Base-by-base conservation (phyloP, 139 green algal species). In the Chlamydomonas schloesseri region DNA sequence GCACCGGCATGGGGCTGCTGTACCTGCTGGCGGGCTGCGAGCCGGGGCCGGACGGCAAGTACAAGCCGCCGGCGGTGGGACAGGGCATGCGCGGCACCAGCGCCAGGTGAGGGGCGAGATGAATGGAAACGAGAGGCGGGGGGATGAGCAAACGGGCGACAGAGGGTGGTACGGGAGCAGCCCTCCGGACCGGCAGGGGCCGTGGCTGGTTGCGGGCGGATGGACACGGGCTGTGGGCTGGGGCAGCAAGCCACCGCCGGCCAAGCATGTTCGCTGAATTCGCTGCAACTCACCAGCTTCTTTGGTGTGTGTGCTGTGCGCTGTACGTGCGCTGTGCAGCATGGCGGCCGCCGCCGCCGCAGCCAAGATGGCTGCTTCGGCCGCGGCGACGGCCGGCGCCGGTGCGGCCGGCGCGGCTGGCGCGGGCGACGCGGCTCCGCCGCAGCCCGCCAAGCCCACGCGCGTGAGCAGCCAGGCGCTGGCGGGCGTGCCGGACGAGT, bases 401-500 rank as follows among this genome's bases (percentile, higher is more conserved):
- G 67, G 67, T 2, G 42, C 42, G 42, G 42, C 42, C 53, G 73
- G n/a, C 65, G 4, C 3, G 10, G 4, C 65, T 37, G 50, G 69
- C 21, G 69, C 13, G 17, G 28, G 34, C 20, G 33, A 23, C 36
- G 65, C 0, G 24, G 75, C 57, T 31, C 6, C 42, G 42, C 42
- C 42, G 8, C 42, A 50, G 60, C 26, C 60, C 3, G 76, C 11
- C 33, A 83, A 83, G 76, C 76, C 76, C 37, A 62, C 73, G 76
- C 76, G 76, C 36, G 76, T 83, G 64, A 75, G 42, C 78, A 84
- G 78, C n/a, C n/a, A 53, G 78, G 64, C 78, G n/a, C 53, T 74
- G 78, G 78, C 64, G 78, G 64, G 64, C 46, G 78, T 84, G 64
- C 78, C 78, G 42, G 78, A 84, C 64, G 78, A 84, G 62, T 84